A percentile compares a stretch with the other conserved stretches of the same genome.
These are phyloP conservation scores for Cercophora sp. DNA, from an alignment of 495 filamentous ascomycete species.

Conservation along the genomic window DNA sequence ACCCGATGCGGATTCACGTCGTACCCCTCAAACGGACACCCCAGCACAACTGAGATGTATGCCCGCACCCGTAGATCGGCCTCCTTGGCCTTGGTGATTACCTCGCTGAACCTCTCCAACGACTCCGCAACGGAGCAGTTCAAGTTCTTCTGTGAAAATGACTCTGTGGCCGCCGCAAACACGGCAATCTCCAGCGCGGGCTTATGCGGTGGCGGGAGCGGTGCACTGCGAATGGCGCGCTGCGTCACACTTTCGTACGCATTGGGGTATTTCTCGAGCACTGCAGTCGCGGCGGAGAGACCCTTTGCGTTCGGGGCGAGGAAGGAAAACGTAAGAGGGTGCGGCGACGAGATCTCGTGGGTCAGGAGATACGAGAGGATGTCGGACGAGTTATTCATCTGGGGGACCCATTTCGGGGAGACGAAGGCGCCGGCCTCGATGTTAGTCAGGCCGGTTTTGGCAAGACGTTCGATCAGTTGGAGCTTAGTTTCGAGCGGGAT, in stretches of 20 bases:
- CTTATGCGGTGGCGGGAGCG: too few species aligned
- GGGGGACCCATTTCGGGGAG: slow-evolving; percentile 95
- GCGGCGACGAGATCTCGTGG: slow-evolving; percentile 58
- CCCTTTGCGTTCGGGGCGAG: slow-evolving; percentile 88
- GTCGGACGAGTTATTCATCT: slow-evolving; percentile 90
- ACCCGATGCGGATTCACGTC: slow-evolving; percentile 74
- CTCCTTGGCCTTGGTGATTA: slow-evolving; percentile 70
- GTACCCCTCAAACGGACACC: slow-evolving; percentile 90
- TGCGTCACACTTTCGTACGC: slow-evolving; percentile 33
- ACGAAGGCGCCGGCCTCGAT: slow-evolving; percentile 98
- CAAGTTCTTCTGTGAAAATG: slow-evolving; percentile 85
- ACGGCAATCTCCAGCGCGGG: slow-evolving; percentile 75
- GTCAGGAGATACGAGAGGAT: slow-evolving; percentile 74
- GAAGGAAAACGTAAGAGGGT: slow-evolving; percentile 83
- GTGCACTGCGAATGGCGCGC: background rate
- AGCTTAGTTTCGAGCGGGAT: slow-evolving; percentile 82
- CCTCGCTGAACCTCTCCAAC: slow-evolving; percentile 67
- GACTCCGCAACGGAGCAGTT: slow-evolving; percentile 86
- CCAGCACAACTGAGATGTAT: slow-evolving; percentile 91
- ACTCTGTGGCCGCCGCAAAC: slow-evolving; percentile 88
- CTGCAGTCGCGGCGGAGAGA: slow-evolving; percentile 51
- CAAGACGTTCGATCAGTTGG: slow-evolving; percentile 72
- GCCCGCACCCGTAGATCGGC: slow-evolving; percentile 66
- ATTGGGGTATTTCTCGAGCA: slow-evolving; percentile 36
- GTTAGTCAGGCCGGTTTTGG: slow-evolving; percentile 76